A percentile compares a stretch with the other conserved stretches of the same genome.
Evolutionary conservation across 2,329 filamentous ascomycete genomes (phyloP).

Genomic region (Aureobasidium subglaciale): DNA sequence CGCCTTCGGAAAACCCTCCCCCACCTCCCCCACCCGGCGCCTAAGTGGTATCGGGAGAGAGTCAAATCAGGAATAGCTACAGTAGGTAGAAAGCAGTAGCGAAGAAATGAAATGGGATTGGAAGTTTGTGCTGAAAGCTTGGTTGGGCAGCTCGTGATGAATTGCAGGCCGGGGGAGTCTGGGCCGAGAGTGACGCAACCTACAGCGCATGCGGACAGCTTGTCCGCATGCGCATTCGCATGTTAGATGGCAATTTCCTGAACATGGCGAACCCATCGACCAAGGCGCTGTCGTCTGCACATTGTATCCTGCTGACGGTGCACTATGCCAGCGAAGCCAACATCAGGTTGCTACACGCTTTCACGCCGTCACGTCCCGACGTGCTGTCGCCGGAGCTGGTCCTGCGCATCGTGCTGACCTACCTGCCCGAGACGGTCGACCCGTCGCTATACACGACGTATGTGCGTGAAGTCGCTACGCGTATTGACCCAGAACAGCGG

Average conservation of each 20-base stretch:
- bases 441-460: conserved; percentile 58
- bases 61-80: background rate
- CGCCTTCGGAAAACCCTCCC: conserved; percentile 54
- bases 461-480: conserved; percentile 50
- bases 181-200: background rate
- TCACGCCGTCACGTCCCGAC: conserved; percentile 51
- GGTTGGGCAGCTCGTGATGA: no score
- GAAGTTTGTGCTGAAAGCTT: no score
- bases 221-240: background rate
- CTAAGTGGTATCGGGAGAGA: background rate
- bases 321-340: conserved; percentile 62
- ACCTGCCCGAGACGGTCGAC: conserved; percentile 63
- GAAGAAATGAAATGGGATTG: background rate
- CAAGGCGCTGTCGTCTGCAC: conserved; percentile 52
- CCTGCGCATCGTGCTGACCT: conserved; percentile 67
- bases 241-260: background rate
- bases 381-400: conserved; percentile 58
- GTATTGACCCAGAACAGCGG: conserved; percentile 38
- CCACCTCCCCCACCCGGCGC: conserved; percentile 45
- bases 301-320: conserved; percentile 65
- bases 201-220: background rate
- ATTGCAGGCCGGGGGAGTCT: background rate
- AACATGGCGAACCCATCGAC: conserved; percentile 16
- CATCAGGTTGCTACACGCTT: conserved; percentile 52
- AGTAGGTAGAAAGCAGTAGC: conserved; percentile 2